Evolutionary conservation across 345 rosid species (phyloP), one percentile per base, ranked within the genome.

Genomic region (Sonneratia alba): DNA sequence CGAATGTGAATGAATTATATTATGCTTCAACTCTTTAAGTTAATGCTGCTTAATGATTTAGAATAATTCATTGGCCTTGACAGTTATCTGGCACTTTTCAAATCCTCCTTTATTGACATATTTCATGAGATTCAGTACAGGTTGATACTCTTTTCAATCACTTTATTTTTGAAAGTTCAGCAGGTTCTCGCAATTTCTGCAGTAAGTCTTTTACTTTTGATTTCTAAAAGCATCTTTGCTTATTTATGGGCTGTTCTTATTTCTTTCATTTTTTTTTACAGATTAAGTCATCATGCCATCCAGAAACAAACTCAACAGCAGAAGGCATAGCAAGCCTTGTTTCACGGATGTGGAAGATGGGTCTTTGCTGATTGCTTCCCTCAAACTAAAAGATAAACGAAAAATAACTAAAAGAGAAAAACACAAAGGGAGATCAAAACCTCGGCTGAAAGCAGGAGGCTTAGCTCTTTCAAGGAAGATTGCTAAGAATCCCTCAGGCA

Each of bases 271-370:
- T 55, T 77, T 72, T 67, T 70, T 40, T n/a, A 59, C 36, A 57
- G 66, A 62, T 67, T 70, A 79, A 76, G 74, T 78, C 70, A 77
- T 61, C 37, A 87, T 87, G 91, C 75, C 68, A 62, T 66, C 77
- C 48, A 78, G 73, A 72, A 80, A 77, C 56, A 70, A 74, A 53
- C 71, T 66, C 37, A 71, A 38, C 16, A 77, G 63, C 63, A 75
- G 80, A 56, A 80, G 77, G 76, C 66, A 71, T 27, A 71, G 68
- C n/a, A 76, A 78, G 53, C 57, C 85, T 70, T 70, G 76, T 72
- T 66, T 7, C 12, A 37, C 48, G 6, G 48, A 66, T 66, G 27
- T 37, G 10, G 73, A 71, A 56, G 73, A 59, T 71, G 73, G 67
- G 73, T 71, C 65, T 43, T 49, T 57, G 36, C 73, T 57, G n/a